Evolutionary conservation across 2,329 filamentous ascomycete species (phyloP).

Genomic region (Diaporthe capsici): DNA sequence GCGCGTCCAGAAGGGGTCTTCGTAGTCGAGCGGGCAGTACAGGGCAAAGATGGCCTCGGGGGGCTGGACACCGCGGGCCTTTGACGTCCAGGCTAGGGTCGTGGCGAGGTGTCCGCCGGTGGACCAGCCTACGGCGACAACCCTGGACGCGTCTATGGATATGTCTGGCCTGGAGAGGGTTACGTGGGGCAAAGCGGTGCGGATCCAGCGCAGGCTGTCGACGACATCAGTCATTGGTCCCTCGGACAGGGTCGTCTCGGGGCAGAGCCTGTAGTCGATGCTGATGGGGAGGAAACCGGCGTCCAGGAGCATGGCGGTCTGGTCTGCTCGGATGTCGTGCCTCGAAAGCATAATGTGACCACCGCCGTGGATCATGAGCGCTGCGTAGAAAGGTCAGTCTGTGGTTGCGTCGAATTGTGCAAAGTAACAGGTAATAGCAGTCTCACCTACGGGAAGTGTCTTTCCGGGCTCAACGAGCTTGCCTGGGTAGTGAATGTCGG

Average conservation of each 20-base stretch:
- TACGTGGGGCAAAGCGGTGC: slow-evolving; percentile 49
- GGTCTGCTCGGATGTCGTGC: slow-evolving; percentile 53
- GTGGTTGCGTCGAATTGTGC: background rate
- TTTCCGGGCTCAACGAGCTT: background rate
- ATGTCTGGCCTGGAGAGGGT: slow-evolving; percentile 37
- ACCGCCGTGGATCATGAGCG: slow-evolving; percentile 62
- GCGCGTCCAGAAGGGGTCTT: slow-evolving; percentile 41
- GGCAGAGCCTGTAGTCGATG: slow-evolving; percentile 66
- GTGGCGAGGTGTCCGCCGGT: slow-evolving; percentile 62
- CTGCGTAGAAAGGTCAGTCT: slow-evolving; percentile 44
- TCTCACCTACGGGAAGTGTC: slow-evolving; percentile 39
- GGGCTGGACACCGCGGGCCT: slow-evolving; percentile 48
- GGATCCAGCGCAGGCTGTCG: slow-evolving; percentile 54
- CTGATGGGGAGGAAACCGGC: slow-evolving; percentile 61
- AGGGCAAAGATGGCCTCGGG: slow-evolving; percentile 61
- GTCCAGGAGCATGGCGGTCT: slow-evolving; percentile 55
- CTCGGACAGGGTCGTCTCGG: slow-evolving; percentile 59
- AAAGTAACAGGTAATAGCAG: background rate
- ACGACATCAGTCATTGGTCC: slow-evolving; percentile 62
- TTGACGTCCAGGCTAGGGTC: slow-evolving; percentile 56
- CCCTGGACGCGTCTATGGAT: slow-evolving; percentile 47
- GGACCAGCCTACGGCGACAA: slow-evolving; percentile 64
- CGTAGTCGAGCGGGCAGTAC: slow-evolving; percentile 51
- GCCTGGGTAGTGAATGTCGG: slow-evolving; percentile 53
- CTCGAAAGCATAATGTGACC: slow-evolving; percentile 57